Evolutionary conservation across 2,329 filamentous ascomycete species (phyloP).

Genomic region (Hypoxylon sp.): DNA sequence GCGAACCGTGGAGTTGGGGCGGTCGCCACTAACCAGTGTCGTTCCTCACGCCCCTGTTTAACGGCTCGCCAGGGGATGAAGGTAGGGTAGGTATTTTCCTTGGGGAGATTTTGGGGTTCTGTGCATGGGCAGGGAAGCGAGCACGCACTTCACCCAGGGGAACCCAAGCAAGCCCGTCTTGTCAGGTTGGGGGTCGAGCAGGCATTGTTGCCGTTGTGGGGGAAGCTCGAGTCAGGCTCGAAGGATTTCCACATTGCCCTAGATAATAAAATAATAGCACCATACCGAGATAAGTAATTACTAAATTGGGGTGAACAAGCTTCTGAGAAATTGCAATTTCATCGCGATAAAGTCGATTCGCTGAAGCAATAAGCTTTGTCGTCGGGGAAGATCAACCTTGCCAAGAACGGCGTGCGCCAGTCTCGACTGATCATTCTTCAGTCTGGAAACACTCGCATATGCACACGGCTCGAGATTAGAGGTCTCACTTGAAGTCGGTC

Average conservation of each 20-base stretch:
- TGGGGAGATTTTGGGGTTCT: conserved; percentile 40
- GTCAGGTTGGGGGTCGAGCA: conserved; percentile 40
- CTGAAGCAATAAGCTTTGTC: conserved; percentile 30
- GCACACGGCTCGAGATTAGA: conserved; percentile 32
- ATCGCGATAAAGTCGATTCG: conserved; percentile 22
- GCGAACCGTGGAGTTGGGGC: conserved; percentile 47
- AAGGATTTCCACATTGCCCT: conserved; percentile 18
- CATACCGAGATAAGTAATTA: conserved; percentile 11
- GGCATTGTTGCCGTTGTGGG: conserved; percentile 44
- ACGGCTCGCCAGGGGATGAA: conserved; percentile 32
- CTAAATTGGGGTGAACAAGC: conserved; percentile 20
- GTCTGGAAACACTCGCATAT: conserved; percentile 36
- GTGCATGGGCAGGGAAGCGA: conserved; percentile 43
- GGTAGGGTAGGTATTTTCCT: conserved; percentile 26
- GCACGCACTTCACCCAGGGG: conserved; percentile 42
- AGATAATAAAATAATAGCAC: conserved; percentile 16
- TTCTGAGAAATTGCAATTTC: conserved; percentile 16
- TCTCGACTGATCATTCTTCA: conserved; percentile 28
- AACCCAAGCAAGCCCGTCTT: conserved; percentile 28
- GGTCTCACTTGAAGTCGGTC: conserved; percentile 27
- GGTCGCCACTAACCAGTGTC: conserved; percentile 31
- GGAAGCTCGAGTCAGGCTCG: conserved; percentile 35
- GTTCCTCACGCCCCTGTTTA: conserved; percentile 37
- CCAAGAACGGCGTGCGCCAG: conserved; percentile 33
- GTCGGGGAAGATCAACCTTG: conserved; percentile 29